Base-by-base conservation (phyloP, 2,329 filamentous ascomycete genomes). In the Talaromyces sp. region DNA sequence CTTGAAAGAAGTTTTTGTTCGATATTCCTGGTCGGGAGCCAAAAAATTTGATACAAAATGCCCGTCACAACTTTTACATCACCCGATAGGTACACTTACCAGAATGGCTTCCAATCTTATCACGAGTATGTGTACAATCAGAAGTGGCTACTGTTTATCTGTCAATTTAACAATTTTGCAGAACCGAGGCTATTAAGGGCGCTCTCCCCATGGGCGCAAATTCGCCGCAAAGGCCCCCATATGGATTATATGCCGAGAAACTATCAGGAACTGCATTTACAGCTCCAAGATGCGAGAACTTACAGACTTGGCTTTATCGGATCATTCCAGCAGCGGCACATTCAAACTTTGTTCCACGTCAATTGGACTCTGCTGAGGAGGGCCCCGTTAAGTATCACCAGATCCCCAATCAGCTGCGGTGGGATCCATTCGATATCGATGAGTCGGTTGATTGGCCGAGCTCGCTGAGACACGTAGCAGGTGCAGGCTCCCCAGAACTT, bases 181-280 rank as follows among this genome's bases (percentile, higher is more conserved):
- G 90, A 75, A 87, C 90, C 49, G 91, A 95, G 82, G 91, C 91
- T 49, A 81, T 94, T 64, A 82, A 88, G n/a, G 89, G 88, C 19
- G 89, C 92, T 4, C 82, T 94, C 7, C 92, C 92, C 10, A 74
- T 92, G 65, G 91, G 85, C 59, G 85, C 88, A 49, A 96, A 96
- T 81, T 91, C 90, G 3, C 92, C 92, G 0, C 92, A 96, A 75
- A 92, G 92, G 73, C 88, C 88, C 0, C 85, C 90, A 0, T 87
- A 88, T 69, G 92, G 91, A 0, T 86, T 96, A 31, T 95, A 95
- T 78, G 87, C 91, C 31, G 92, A 96, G 79, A 90, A 90, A 80
- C 83, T 91, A 54, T 90, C 89, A 0, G 89, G 89, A 8, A 90
- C 88, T 1, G 83, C 89, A 31, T 92, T 92, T 74, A 91, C 89